Conservation (phyloP, 1,284 basidiomycete species). For the Microbotryum saponariae region DNA sequence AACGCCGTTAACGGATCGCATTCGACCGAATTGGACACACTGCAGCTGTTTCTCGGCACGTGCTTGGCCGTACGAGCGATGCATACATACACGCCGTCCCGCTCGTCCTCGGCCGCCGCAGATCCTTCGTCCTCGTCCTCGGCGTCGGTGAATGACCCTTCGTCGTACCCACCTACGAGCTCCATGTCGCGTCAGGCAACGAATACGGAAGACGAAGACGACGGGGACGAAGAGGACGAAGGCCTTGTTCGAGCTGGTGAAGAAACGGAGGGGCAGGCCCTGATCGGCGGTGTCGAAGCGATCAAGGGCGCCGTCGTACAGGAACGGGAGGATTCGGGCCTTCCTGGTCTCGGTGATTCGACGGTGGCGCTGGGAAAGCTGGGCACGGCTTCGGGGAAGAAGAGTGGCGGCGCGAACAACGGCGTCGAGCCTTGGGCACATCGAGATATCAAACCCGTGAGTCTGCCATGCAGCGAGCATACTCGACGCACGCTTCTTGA, state of each 20-base stretch:
- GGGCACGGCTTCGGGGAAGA: constrained; percentile 2
- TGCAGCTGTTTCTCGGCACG: constrained; percentile 83
- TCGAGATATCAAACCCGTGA: constrained; percentile 85
- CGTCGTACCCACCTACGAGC: constrained; percentile 43
- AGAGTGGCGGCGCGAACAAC: constrained; percentile 38
- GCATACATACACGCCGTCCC: constrained; percentile 67
- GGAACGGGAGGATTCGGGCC: constrained; percentile 38
- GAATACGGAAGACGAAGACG: constrained; percentile 48
- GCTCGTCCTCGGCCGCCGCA: constrained; percentile 34
- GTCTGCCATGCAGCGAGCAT: background rate
- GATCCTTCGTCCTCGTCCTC: constrained; percentile 7
- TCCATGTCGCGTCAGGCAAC: constrained; percentile 58
- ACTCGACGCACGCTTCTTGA: background rate
- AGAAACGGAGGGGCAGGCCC: constrained; percentile 39
- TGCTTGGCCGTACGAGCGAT: constrained; percentile 88
- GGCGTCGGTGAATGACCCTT: constrained; percentile 32
- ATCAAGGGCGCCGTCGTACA: constrained; percentile 1
- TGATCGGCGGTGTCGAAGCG: constrained; percentile 32
- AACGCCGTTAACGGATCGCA: constrained; percentile 74
- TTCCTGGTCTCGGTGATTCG: constrained; percentile 11
- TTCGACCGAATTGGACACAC: constrained; percentile 79
- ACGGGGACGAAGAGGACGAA: constrained; percentile 55
- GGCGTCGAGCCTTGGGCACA: constrained; percentile 85
- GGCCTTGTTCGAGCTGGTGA: constrained; percentile 32
- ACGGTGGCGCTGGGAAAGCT: constrained; percentile 8